Evolutionary conservation across 257 asterid species (phyloP), one percentile per base, ranked within the genome.

Genomic region (Galeopsis tetrahit): DNA sequence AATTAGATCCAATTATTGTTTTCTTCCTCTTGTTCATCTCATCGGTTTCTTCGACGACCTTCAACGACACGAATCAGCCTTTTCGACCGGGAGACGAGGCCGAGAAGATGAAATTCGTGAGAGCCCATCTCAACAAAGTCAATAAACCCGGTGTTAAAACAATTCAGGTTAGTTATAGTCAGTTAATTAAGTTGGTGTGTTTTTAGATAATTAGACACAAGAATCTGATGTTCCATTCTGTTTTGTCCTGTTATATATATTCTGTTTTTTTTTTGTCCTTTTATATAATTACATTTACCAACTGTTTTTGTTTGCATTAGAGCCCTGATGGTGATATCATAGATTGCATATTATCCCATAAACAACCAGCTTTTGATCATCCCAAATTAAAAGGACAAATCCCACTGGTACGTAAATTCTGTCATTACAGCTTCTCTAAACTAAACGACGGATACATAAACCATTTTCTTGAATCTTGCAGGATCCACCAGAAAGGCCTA

Each of bases 301-400:
- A 42, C 21, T 66, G 48, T 62, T 73, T 62, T 70, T 31, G 36
- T 49, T 38, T 51, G 40, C 60, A 63, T 21, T 88, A 93, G 98
- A 91, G 98, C 83, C 96, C 96, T 2, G 97, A 93, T 64, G 98
- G 98, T 58, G 98, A 93, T 76, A 70, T 83, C 66, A 88, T 93
- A 61, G 98, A 91, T 71, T 93, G 98, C 72, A 96, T 93, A 10
- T 70, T 78, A 40, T 74, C 93, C 56, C 93, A 89, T 74, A 78
- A 88, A 40, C 98, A 93, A 52, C 96, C 95, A 69, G 97, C 98
- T 69, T 93, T 93, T 51, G 98, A 93, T 72, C 97, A 93, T 77
- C 97, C 97, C 77, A 68, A 77, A 46, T 71, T 93, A 70, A 87
- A 80, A 78, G 98, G 97, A 48, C 93, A 85, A 64, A 91, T 76